Evolutionary conservation across 2,329 filamentous ascomycete species (phyloP), one percentile per base, ranked within the genome.

Genomic region (Volutella citrinella): DNA sequence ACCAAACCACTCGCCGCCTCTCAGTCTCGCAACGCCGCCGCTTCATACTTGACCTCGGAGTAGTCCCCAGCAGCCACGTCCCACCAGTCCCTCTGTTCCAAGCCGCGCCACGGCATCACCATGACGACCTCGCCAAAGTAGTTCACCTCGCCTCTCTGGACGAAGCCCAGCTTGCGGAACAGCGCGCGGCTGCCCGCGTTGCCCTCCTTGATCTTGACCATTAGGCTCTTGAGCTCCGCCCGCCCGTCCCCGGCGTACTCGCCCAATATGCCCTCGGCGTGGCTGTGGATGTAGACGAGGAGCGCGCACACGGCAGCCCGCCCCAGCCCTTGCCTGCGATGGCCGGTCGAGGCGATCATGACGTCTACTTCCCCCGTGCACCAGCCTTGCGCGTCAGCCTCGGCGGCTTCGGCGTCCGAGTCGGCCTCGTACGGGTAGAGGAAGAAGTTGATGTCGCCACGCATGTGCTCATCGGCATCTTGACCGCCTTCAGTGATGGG

Each of bases 401-500:
- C 33, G 38, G 40, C 40, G 6, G 42, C 47, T 10, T 55, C 54
- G 0, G 59, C 62, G 2, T 68, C 66, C 0, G 68, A 68, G 0
- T 75, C 71, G 1, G 70, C 72, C 10, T 82, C 74, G 29, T 70
- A 70, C 0, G 72, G 57, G 21, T 77, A 79, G 2, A 97, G 65
- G 55, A 97, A 96, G 21, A 96, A 70, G 54, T 90, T 90, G 29
- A 90, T 74, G 52, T 90, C 86, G 2, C 86, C 86, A 7, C 86
- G 56, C 80, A 88, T 86, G 8, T 57, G 59, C 0, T 61, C 61
- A 0, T 74, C 66, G 2, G 61, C 52, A 51, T 91, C 87, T 5
- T 68, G 65, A 2, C 60, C 57, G 10, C 65, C 64, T 0, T 70
- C 65, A n/a, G 28, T 37, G 10, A 51, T 38, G 2, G 14, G 6